Percentiles rank a stretch among this genome's conserved stretches.
phyloP scores from a whole-genome alignment of 352 stramenopile species.

The Pythium dissimile region DNA sequence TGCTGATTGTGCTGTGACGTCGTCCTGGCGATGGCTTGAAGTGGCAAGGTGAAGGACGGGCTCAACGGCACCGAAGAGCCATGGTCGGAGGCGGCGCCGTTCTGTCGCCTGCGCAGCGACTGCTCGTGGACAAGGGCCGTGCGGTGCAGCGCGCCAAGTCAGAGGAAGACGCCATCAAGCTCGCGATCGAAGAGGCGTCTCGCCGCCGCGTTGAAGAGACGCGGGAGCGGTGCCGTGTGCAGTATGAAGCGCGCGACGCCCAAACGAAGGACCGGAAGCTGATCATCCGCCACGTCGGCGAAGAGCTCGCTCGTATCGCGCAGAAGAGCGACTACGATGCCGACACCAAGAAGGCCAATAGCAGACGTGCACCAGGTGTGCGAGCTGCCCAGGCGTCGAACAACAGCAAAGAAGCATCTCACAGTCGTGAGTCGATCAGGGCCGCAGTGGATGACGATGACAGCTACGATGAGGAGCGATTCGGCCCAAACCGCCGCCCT shows the following conservation, averaged over 20 bases:
- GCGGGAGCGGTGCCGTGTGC: constrained; percentile 27
- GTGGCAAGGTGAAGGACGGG: not conserved
- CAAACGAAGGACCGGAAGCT: constrained; percentile 31
- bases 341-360: not conserved
- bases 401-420: not conserved
- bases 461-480: constrained; percentile 58
- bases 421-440: not conserved
- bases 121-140: constrained; percentile 48
- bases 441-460: constrained; percentile 21
- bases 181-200: constrained; percentile 23
- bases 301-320: constrained; percentile 51
- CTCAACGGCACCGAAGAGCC: too few relatives aligned
- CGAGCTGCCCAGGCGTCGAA: not conserved
- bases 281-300: constrained; percentile 60
- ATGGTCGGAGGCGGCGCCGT: constrained; percentile 19
- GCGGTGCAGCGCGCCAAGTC: constrained; percentile 36
- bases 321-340: constrained; percentile 19
- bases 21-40: not conserved
- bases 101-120: constrained; percentile 51
- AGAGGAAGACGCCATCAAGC: constrained; percentile 38
- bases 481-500: constrained; percentile 40
- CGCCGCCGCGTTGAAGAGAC: constrained; percentile 31
- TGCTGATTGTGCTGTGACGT: too few relatives aligned
- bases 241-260: constrained; percentile 9
- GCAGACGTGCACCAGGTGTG: not conserved